These are phyloP conservation scores for Vigna trinervia DNA, from an alignment of 306 rosid species.

Conservation along the genomic window DNA sequence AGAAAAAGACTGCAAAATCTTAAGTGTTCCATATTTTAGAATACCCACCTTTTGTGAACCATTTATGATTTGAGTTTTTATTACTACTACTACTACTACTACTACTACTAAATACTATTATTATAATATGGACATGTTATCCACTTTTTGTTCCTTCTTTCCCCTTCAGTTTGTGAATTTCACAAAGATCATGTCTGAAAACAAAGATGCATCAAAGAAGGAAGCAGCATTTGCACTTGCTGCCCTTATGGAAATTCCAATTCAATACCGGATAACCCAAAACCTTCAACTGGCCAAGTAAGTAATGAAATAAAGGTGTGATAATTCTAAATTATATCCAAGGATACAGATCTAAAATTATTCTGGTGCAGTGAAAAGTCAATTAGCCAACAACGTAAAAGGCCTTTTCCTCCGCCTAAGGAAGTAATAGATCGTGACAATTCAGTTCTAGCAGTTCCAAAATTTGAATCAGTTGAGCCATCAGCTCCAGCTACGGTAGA, in stretches of 20 bases:
- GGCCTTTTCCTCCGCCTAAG: constrained; percentile 76
- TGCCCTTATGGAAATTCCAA: constrained; percentile 96
- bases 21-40: constrained; percentile 3
- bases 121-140: not conserved
- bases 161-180: constrained; percentile 79
- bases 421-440: constrained; percentile 70
- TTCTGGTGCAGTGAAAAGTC: constrained; percentile 55
- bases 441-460: constrained; percentile 52
- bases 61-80: constrained; percentile 4
- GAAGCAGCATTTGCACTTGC: constrained; percentile 91
- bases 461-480: constrained; percentile 50
- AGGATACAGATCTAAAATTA: constrained; percentile 28
- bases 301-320: constrained; percentile 43
- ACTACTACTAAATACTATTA: not conserved
- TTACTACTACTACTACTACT: too few species aligned
- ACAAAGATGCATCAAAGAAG: constrained; percentile 67
- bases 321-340: not conserved
- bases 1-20: not conserved
- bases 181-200: constrained; percentile 81
- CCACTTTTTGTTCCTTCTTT: constrained; percentile 13
- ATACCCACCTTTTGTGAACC: constrained; percentile 3
- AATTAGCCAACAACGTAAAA: constrained; percentile 39
- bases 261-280: constrained; percentile 73
- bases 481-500: constrained; percentile 57
- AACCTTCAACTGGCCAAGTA: constrained; percentile 51